Base-by-base conservation (phyloP, 148 eudicot species). In the Gaultheria prostrata region DNA sequence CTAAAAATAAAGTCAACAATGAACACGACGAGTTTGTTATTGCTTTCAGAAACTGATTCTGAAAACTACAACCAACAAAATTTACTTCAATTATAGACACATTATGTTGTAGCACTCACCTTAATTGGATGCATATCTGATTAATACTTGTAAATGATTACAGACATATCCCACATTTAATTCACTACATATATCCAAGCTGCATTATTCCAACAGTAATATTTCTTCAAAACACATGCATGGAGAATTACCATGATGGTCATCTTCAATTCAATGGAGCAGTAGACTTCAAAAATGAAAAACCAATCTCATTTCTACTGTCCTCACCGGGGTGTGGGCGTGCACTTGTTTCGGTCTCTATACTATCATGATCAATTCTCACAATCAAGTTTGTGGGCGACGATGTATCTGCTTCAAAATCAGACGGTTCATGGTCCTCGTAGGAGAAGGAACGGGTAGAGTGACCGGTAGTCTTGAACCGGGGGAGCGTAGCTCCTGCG, bases 391-490 rank as follows among this genome's bases (percentile, higher is more conserved):
- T 83, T 28, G 79, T 13, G 20, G 85, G 72, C 1, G 85, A 63
- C 10, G 20, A 26, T 56, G 78, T 83, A 15, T 89, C 88, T 24
- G 72, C 81, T 65, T 92, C 90, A 12, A 61, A 1, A 56, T 85
- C 87, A 3, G 86, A 78, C 8, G 32, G 53, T 3, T 83, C 85
- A 63, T 72, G 85, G 50, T 85, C 83, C 8, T 87, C 85, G 21
- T 86, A 85, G 32, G 61, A n/a, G 12, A 84, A 72, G 9, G 84
- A 79, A 43, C 45, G 83, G 24, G 81, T 77, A 8, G 88, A 84
- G 88, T 85, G 91, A 53, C 98, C 93, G 3, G 89, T 90, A 24
- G 91, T 93, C 90, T 89, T 89, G 91, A 85, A 90, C 6, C 94
- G 92, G 26, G 87, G 92, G 20, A 93, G 86, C 15, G 80, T 74